phyloP scores from a whole-genome alignment of 345 rosid species.

The Pistacia integerrima region DNA sequence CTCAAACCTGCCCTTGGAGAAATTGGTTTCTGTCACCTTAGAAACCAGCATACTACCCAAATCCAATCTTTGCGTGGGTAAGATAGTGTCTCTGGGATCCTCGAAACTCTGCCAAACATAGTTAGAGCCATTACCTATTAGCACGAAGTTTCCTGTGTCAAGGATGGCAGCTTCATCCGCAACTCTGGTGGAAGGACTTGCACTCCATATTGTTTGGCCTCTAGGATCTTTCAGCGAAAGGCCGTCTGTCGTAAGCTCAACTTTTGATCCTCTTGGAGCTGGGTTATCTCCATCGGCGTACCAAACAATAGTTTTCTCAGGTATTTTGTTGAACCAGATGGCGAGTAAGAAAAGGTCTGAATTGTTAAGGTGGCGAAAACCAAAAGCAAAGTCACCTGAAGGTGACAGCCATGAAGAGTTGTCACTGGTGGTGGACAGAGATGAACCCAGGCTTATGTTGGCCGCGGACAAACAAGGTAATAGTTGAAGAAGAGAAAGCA shows the following conservation, averaged over 20 bases:
- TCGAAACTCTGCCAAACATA: conserved; percentile 44
- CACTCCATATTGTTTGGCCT: conserved; percentile 12
- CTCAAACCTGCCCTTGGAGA: conserved; percentile 30
- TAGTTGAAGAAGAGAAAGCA: background rate
- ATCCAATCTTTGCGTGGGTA: conserved; percentile 39
- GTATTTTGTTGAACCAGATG: conserved; percentile 37
- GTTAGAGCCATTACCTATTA: conserved; percentile 9
- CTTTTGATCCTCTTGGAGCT: conserved; percentile 26
- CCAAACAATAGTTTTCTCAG: conserved; percentile 35
- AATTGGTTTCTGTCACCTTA: conserved; percentile 10
- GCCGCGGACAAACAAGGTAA: background rate
- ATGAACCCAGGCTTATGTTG: conserved; percentile 17
- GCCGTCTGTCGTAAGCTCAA: conserved; percentile 21
- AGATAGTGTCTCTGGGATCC: conserved; percentile 41
- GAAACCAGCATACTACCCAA: conserved; percentile 23
- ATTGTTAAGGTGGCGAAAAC: conserved; percentile 21
- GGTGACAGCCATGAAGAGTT: conserved; percentile 25
- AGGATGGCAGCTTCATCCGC: conserved; percentile 25
- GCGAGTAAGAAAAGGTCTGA: conserved; percentile 32
- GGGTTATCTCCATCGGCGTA: conserved; percentile 24
- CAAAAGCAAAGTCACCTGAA: conserved; percentile 31
- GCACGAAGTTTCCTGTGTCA: conserved; percentile 43
- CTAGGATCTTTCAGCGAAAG: conserved; percentile 23
- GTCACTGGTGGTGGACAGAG: conserved; percentile 10
- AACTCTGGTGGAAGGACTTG: background rate